These are phyloP conservation scores for Termitomyces sp. DNA, from an alignment of 768 basidiomycete species.

Conservation along the genomic window DNA sequence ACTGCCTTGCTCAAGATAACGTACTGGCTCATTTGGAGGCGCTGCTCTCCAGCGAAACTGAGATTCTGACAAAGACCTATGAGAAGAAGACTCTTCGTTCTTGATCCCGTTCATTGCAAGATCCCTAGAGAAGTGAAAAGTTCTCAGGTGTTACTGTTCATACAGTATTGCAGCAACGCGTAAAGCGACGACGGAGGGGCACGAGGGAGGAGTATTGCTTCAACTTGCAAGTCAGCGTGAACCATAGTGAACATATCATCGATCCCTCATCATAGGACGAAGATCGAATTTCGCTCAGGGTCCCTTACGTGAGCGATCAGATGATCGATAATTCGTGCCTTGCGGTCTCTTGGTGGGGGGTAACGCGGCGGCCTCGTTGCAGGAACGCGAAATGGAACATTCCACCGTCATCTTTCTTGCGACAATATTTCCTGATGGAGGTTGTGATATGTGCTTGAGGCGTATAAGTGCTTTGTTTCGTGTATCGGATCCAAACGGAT, in stretches of 20 bases:
- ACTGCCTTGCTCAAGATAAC: neutral
- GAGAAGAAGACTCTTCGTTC: neutral
- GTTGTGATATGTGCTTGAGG: neutral
- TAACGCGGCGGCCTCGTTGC: conserved; percentile 3
- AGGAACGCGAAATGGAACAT: neutral
- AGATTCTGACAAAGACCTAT: conserved; percentile 5
- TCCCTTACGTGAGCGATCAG: conserved; percentile 7
- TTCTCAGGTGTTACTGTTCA: neutral
- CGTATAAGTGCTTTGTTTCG: neutral
- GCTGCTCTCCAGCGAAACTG: conserved; percentile 8
- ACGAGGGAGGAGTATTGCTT: neutral
- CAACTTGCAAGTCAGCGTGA: neutral
- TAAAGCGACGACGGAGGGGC: neutral
- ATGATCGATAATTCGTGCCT: conserved; percentile 10
- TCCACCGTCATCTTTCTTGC: neutral
- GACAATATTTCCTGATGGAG: neutral
- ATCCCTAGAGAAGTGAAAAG: neutral
- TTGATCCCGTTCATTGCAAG: conserved; percentile 1
- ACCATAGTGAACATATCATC: no score
- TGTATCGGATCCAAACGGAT: neutral
- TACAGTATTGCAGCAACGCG: neutral
- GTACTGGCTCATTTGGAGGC: neutral
- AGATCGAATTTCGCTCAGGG: neutral
- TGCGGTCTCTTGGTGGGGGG: neutral
- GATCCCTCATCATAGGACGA: no score